Percentiles rank a stretch among this genome's conserved stretches.
Conservation (phyloP, 495 filamentous ascomycete genomes). For the Xylaria curta region DNA sequence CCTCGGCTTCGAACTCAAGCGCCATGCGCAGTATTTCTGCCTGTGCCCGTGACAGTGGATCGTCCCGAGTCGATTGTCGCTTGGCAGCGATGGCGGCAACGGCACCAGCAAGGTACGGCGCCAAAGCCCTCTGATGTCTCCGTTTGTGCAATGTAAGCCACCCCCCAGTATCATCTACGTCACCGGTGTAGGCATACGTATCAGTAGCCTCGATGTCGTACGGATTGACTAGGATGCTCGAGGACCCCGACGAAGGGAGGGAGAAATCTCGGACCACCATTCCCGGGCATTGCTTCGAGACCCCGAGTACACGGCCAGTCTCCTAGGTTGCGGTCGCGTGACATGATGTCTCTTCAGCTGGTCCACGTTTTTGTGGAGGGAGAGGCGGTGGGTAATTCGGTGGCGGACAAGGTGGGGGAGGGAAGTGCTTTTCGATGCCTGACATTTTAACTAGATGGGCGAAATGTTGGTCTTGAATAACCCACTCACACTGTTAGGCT, state of each 20-base stretch:
- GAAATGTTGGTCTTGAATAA: neutral
- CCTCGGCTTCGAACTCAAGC: neutral
- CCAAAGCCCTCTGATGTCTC: constrained; percentile 6
- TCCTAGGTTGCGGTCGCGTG: constrained; percentile 4
- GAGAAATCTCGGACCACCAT: constrained; percentile 14
- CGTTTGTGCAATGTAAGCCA: constrained; percentile 15
- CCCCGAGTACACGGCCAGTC: neutral
- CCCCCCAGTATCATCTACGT: neutral
- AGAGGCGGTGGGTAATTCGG: constrained; percentile 8
- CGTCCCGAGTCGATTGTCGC: neutral
- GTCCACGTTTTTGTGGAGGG: neutral
- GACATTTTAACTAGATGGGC: neutral
- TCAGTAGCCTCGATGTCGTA: neutral
- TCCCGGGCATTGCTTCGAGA: neutral
- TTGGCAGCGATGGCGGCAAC: neutral
- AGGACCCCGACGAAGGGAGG: neutral
- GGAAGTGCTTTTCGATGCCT: neutral
- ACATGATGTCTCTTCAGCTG: neutral
- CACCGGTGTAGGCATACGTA: neutral
- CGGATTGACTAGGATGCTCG: neutral
- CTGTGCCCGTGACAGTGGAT: neutral
- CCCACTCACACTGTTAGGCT: neutral
- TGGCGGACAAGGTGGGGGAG: constrained; percentile 4
- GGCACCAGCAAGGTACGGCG: neutral
- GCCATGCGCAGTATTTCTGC: neutral